Percentiles rank a stretch among this genome's conserved stretches.
phyloP scores from a whole-genome alignment of 1,284 basidiomycete species.

The Pisolithus thermaeus region DNA sequence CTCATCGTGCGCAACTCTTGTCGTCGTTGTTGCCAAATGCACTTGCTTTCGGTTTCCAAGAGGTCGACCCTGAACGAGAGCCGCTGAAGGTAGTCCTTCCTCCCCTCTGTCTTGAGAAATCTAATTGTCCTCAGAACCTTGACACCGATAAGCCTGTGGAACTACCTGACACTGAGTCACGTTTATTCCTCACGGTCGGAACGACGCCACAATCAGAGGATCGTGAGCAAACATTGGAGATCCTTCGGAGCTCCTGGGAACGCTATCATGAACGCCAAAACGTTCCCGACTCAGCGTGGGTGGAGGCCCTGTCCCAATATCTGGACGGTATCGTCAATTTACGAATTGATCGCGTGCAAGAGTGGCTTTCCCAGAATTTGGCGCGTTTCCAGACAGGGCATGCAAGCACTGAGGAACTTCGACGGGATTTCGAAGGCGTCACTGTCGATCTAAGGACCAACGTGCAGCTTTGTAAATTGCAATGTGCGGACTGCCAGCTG shows the following conservation, averaged over 20 bases:
- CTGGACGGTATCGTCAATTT: conserved; percentile 30
- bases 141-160: conserved; percentile 36
- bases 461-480: conserved; percentile 39
- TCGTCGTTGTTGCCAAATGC: conserved; percentile 35
- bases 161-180: conserved; percentile 23
- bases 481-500: conserved; percentile 41
- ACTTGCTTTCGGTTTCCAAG: conserved; percentile 35
- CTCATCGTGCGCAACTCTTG: conserved; percentile 41
- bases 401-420: conserved; percentile 37
- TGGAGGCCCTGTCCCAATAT: conserved; percentile 24
- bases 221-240: conserved; percentile 21
- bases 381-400: conserved; percentile 36
- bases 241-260: conserved; percentile 28
- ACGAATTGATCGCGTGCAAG: conserved; percentile 37
- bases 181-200: conserved; percentile 29
- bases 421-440: conserved; percentile 33
- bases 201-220: conserved; percentile 2
- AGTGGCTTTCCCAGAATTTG: conserved; percentile 43
- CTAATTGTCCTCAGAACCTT: conserved; percentile 32
- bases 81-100: conserved; percentile 36
- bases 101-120: not conserved
- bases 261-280: conserved; percentile 23
- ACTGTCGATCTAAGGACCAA: conserved; percentile 36
- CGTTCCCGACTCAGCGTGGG: conserved; percentile 34
- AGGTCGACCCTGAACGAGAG: conserved; percentile 36